Conservation (phyloP, 2,329 filamentous ascomycete genomes). For the Rhynchosporium secalis region DNA sequence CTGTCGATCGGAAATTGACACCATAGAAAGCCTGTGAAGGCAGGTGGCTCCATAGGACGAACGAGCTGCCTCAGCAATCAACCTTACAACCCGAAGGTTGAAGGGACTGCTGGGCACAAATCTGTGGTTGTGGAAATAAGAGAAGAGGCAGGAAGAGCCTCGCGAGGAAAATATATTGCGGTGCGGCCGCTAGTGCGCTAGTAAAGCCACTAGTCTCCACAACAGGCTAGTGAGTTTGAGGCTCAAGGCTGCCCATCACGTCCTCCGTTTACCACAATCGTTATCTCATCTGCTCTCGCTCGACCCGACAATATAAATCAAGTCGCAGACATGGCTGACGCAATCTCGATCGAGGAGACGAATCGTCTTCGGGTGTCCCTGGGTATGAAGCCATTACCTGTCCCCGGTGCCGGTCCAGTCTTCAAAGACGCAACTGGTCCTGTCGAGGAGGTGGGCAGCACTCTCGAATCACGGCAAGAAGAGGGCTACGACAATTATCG, state of each 20-base stretch:
- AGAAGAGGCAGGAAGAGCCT: conserved; percentile 40
- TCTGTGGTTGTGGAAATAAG: conserved; percentile 58
- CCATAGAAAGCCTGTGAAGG: conserved; percentile 51
- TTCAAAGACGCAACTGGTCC: conserved; percentile 51
- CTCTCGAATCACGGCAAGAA: conserved; percentile 77
- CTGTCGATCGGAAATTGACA: conserved; percentile 95
- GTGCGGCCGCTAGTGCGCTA: conserved; percentile 25
- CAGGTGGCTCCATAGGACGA: conserved; percentile 76
- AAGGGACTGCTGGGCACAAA: conserved; percentile 85
- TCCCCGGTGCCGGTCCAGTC: conserved; percentile 67
- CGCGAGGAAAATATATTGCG: conserved; percentile 33
- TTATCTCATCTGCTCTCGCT: not conserved
- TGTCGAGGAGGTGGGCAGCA: conserved; percentile 72
- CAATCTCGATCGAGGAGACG: conserved; percentile 84
- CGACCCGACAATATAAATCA: not conserved
- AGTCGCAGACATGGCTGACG: conserved; percentile 46
- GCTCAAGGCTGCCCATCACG: not conserved
- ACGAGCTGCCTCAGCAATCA: conserved; percentile 83
- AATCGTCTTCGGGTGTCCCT: conserved; percentile 88
- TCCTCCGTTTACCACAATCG: not conserved
- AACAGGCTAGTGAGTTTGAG: conserved; percentile 3
- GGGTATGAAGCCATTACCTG: conserved; percentile 85
- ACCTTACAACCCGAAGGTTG: conserved; percentile 70
- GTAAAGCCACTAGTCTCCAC: not conserved
- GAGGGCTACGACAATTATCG: conserved; percentile 72